Evolutionary conservation across 2,329 filamentous ascomycete species (phyloP).

Genomic region (Pseudogymnoascus sp.): DNA sequence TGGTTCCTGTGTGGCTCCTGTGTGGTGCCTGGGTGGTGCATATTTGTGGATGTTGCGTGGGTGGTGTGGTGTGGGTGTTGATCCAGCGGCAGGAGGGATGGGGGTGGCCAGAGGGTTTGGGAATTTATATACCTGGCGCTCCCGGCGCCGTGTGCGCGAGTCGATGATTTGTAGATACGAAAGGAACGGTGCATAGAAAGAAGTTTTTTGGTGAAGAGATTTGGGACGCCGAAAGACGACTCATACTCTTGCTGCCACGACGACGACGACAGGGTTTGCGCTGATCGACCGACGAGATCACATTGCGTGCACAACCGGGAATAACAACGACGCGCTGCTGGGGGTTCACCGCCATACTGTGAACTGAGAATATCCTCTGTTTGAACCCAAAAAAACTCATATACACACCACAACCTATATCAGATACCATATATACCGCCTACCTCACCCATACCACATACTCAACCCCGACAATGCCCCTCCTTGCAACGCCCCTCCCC

Average conservation of each 20-base stretch:
- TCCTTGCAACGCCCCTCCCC: slow-evolving; percentile 2
- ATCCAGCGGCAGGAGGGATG: neutral
- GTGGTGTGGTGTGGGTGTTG: slow-evolving; percentile 2
- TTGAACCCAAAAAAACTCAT: neutral
- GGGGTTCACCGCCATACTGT: slow-evolving; percentile 1
- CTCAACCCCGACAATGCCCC: slow-evolving; percentile 1
- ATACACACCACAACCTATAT: neutral
- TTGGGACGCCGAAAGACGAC: slow-evolving; percentile 1
- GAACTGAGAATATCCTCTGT: neutral
- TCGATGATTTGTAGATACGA: neutral
- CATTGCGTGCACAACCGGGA: neutral
- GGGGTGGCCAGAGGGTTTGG: neutral
- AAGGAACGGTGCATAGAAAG: neutral
- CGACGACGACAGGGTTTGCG: neutral
- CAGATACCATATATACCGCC: neutral
- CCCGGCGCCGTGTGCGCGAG: neutral
- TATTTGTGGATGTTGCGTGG: neutral
- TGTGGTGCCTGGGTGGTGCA: neutral
- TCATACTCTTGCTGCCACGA: neutral
- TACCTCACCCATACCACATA: neutral
- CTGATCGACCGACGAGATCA: neutral
- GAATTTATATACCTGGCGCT: slow-evolving; percentile 6
- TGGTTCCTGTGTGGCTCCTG: neutral
- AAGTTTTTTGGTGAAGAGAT: neutral
- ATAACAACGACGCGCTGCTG: neutral